phyloP scores from a whole-genome alignment of 2,329 filamentous ascomycete genomes.

The Fusarium brachygibbosum region DNA sequence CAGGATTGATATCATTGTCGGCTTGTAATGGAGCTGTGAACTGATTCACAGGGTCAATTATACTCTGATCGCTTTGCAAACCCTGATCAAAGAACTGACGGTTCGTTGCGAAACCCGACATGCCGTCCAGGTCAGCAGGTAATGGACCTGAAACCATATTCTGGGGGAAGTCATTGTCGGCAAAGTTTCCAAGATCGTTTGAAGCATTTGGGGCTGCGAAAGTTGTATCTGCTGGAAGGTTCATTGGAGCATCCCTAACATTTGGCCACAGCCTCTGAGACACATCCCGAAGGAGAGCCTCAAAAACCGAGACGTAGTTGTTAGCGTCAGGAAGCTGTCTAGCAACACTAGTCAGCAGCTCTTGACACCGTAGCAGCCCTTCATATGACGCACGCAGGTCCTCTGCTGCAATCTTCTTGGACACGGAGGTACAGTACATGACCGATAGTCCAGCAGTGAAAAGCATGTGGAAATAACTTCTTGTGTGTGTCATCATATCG shows the following conservation, averaged over 20 bases:
- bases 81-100: slow-evolving; percentile 11
- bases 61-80: rapidly evolving
- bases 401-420: slow-evolving; percentile 11
- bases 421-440: slow-evolving; percentile 49
- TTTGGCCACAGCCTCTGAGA: slow-evolving; percentile 19
- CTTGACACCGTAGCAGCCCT: neutral
- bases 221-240: neutral
- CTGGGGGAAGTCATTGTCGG: rapidly evolving
- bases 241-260: neutral
- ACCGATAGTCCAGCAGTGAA: slow-evolving; percentile 60
- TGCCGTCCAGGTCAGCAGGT: neutral
- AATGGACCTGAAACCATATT: rapidly evolving
- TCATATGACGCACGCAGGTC: slow-evolving; percentile 10
- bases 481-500: slow-evolving; percentile 57
- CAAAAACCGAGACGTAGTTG: slow-evolving; percentile 38
- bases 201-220: neutral
- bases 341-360: neutral
- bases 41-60: neutral
- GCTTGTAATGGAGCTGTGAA: neutral
- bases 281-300: slow-evolving; percentile 25
- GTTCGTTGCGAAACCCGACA: neutral
- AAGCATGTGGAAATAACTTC: slow-evolving; percentile 64
- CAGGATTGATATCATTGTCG: rapidly evolving
- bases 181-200: neutral
- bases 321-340: slow-evolving; percentile 39